A percentile compares a stretch with the other conserved stretches of the same genome.
Evolutionary conservation across 2,329 filamentous ascomycete species (phyloP).

Genomic region (Xylaria polymorpha): DNA sequence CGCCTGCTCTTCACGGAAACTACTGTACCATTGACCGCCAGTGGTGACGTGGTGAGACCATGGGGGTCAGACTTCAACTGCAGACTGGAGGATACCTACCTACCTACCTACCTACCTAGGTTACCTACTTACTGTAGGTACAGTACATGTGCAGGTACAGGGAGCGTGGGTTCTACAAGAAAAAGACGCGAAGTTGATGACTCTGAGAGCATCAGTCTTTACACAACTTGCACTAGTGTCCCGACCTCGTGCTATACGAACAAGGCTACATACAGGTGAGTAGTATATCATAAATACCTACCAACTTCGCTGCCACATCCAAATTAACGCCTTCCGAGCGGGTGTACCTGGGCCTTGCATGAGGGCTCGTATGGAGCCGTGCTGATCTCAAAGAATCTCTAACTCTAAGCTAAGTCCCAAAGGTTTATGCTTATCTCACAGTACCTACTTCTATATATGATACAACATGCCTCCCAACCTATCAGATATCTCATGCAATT

Average conservation of each 20-base stretch:
- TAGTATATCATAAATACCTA: too few species aligned
- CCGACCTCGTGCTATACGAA: conserved; percentile 17
- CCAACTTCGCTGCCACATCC: conserved; percentile 19
- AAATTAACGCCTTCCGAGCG: conserved; percentile 21
- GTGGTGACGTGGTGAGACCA: conserved; percentile 34
- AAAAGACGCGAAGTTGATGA: conserved; percentile 15
- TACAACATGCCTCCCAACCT: not conserved
- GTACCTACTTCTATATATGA: not conserved
- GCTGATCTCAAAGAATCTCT: conserved; percentile 28
- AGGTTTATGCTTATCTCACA: not conserved
- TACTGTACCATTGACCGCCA: conserved; percentile 26
- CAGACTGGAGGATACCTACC: not conserved
- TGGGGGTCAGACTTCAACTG: conserved; percentile 7
- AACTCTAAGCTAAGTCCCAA: not conserved
- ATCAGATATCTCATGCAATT: not conserved
- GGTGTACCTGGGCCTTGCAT: conserved; percentile 36
- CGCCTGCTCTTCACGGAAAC: conserved; percentile 20
- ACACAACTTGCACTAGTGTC: not conserved
- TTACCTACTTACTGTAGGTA: conserved; percentile 4
- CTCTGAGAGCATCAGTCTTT: conserved; percentile 14
- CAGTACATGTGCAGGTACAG: not conserved
- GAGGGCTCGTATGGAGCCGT: conserved; percentile 17
- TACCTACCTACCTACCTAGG: conserved; percentile 6
- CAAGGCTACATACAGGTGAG: conserved; percentile 1
- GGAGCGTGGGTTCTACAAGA: conserved; percentile 8